Percentiles rank a stretch among this genome's conserved stretches.
phyloP scores from a whole-genome alignment of 495 filamentous ascomycete species.

The Cercophora scortea region DNA sequence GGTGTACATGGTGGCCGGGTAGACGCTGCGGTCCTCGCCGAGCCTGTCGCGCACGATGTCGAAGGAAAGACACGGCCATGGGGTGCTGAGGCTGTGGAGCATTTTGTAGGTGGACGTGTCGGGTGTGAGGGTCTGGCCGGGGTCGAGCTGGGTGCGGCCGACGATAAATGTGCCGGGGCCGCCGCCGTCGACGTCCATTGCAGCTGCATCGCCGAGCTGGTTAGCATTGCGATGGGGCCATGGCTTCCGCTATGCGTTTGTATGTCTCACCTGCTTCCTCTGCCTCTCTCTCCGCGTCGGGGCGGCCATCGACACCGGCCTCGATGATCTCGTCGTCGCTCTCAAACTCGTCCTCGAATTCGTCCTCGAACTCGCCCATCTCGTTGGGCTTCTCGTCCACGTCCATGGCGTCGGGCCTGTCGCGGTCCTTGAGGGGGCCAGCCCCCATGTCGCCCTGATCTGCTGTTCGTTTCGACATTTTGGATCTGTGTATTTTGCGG shows the following conservation, averaged over 20 bases:
- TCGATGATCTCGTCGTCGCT: constrained; percentile 94
- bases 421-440: constrained; percentile 60
- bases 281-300: constrained; percentile 85
- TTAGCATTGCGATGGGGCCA: constrained; percentile 1
- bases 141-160: constrained; percentile 74
- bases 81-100: constrained; percentile 84
- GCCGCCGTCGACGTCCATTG: constrained; percentile 83
- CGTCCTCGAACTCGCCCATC: constrained; percentile 88
- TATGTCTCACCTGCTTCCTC: constrained; percentile 57
- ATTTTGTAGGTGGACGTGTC: constrained; percentile 91
- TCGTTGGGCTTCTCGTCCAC: constrained; percentile 51
- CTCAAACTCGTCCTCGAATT: constrained; percentile 95
- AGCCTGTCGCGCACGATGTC: constrained; percentile 85
- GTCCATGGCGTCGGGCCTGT: constrained; percentile 51
- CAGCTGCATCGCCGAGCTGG: constrained; percentile 36
- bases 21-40: constrained; percentile 81
- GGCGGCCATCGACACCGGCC: constrained; percentile 85
- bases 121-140: constrained; percentile 82
- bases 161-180: constrained; percentile 76
- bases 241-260: background rate
- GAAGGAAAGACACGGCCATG: constrained; percentile 95
- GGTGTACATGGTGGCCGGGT: constrained; percentile 88
- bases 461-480: constrained; percentile 67
- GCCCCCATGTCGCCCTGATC: constrained; percentile 40
- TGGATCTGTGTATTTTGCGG: constrained; percentile 5